Evolutionary conservation across 2,329 filamentous ascomycete species (phyloP), one percentile per base, ranked within the genome.

Genomic region (Hypomyces perniciosus): DNA sequence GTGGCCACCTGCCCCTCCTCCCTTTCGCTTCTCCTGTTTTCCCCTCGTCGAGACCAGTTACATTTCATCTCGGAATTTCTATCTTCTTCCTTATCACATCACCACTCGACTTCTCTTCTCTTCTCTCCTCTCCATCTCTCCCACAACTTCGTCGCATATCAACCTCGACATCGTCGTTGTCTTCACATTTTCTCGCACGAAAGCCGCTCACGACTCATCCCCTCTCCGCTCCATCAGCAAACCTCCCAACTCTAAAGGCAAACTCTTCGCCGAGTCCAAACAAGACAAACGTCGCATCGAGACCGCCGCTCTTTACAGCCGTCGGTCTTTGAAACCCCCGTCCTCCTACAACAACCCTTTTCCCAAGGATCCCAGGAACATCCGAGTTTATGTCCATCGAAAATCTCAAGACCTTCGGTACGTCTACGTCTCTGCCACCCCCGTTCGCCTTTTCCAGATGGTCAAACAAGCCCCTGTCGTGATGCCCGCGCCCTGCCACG

Each of bases 351-450:
- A 72, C 68, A 73, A 76, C 71, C 73, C 71, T 68, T 78, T 73
- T 78, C 77, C 74, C 69, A 70, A 64, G 71, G 69, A 63, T 73
- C 75, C 78, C 77, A 74, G 65, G 69, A 68, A 80, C 84, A 83
- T 81, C 79, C 84, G 85, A 87, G 86, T 91, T 90, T 91, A 93
- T 93, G 89, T 93, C 89, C 84, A 93, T 93, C 88, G 88, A 93
- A 90, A 95, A 95, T 83, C 87, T 95, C 78, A 93, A 93, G 84
- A 85, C 86, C 81, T 90, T 90, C 85, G 88, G 88, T 93, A 77
- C 70, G 88, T 79, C 51, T 26, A 10, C 28, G 33, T 35, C 47
- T 48, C 50, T 37, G 12, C 26, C 26, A 40, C 33, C 30, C 6
- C 10, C 20, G 30, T n/a, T 29, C 46, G 30, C 9, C 43, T 9